phyloP scores from a whole-genome alignment of 208 protist species.

The Strigomonas culicis region DNA sequence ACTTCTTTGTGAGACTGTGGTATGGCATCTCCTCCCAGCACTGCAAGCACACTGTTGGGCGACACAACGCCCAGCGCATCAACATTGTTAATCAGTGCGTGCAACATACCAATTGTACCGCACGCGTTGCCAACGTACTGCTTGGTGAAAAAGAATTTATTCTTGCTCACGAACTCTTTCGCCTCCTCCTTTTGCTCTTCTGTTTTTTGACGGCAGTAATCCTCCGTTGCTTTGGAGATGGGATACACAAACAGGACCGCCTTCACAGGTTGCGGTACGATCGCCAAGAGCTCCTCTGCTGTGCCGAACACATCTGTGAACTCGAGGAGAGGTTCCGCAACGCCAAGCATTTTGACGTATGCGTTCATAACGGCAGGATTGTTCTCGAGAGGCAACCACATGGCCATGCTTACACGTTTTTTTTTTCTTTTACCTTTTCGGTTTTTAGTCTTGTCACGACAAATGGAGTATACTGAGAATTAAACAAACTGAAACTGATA shows the following conservation, averaged over 20 bases:
- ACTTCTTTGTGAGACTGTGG: background rate
- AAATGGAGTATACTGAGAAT: too few species aligned
- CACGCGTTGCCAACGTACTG: conserved; percentile 94
- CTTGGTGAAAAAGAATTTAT: conserved; percentile 83
- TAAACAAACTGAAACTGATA: conserved; percentile 2
- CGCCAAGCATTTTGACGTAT: conserved; percentile 59
- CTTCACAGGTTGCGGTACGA: conserved; percentile 87
- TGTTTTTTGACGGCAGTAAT: background rate
- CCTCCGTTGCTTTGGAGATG: conserved; percentile 49
- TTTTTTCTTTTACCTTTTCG: background rate
- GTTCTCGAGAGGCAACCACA: conserved; percentile 92
- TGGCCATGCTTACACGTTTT: conserved; percentile 3
- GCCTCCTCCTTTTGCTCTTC: conserved; percentile 31
- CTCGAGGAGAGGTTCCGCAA: conserved; percentile 39
- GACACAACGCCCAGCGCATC: conserved; percentile 38
- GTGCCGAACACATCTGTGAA: conserved; percentile 94
- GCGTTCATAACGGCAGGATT: conserved; percentile 92
- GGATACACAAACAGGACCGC: conserved; percentile 94
- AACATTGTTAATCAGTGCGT: conserved; percentile 92
- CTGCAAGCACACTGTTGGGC: conserved; percentile 30
- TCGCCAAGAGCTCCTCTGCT: conserved; percentile 78
- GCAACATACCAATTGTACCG: conserved; percentile 93
- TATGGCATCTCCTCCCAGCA: background rate
- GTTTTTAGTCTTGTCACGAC: too few species aligned
- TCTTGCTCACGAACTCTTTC: conserved; percentile 33